Evolutionary conservation across 768 basidiomycete genomes (phyloP).

Genomic region (Suillus sp.): DNA sequence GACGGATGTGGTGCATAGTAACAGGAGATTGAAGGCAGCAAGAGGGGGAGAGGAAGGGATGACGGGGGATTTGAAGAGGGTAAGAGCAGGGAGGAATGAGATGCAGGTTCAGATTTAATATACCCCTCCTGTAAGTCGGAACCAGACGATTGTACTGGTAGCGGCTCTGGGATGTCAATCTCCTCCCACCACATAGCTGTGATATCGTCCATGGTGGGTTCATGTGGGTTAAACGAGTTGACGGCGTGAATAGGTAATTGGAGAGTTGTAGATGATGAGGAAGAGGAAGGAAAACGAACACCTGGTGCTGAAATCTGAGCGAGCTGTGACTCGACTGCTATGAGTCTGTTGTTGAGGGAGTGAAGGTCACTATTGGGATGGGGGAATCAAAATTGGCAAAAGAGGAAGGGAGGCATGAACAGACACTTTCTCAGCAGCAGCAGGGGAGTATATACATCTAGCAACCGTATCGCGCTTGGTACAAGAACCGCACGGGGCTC

Average conservation of each 20-base stretch:
- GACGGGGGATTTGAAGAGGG: conserved; percentile 22
- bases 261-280: conserved; percentile 30
- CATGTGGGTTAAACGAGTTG: conserved; percentile 33
- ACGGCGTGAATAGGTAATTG: conserved; percentile 38
- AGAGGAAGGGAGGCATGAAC: conserved; percentile 28
- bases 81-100: conserved; percentile 14
- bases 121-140: conserved; percentile 18
- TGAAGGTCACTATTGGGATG: conserved; percentile 62
- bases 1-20: conserved; percentile 29
- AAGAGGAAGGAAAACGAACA: conserved; percentile 22
- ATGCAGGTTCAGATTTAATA: conserved; percentile 40
- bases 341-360: conserved; percentile 78
- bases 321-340: conserved; percentile 65
- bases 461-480: conserved; percentile 75
- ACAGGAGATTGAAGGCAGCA: conserved; percentile 19
- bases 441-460: conserved; percentile 77
- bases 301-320: conserved; percentile 46
- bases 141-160: conserved; percentile 19
- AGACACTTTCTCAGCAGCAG: conserved; percentile 84
- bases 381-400: conserved; percentile 1
- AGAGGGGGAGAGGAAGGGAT: conserved; percentile 28
- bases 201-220: conserved; percentile 52
- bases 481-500: conserved; percentile 76
- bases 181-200: conserved; percentile 62
- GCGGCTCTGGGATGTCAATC: conserved; percentile 39